A percentile compares a stretch with the other conserved stretches of the same genome.
These are phyloP conservation scores for Xeromyces bisporus DNA, from an alignment of 495 filamentous ascomycete genomes.

Conservation along the genomic window DNA sequence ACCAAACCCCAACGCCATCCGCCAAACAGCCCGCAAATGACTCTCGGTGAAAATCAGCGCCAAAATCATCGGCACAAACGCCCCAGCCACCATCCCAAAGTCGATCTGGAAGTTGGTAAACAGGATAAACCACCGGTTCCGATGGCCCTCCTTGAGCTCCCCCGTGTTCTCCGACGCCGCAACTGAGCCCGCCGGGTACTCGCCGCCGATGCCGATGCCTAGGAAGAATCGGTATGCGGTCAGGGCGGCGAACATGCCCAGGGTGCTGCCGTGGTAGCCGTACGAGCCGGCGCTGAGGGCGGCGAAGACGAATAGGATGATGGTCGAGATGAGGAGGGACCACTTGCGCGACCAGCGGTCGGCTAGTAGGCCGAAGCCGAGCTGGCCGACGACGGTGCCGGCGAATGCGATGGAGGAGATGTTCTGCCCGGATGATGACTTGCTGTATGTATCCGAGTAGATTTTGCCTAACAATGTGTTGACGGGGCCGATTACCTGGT, in stretches of 20 bases:
- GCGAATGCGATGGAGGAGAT: slow-evolving; percentile 72
- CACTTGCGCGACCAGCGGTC: slow-evolving; percentile 75
- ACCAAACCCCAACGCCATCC: slow-evolving; percentile 59
- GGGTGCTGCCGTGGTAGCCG: slow-evolving; percentile 40
- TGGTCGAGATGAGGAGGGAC: slow-evolving; percentile 61
- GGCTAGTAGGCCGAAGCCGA: slow-evolving; percentile 64
- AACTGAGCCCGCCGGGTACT: slow-evolving; percentile 82
- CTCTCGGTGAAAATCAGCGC: slow-evolving; percentile 49
- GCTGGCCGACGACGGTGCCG: slow-evolving; percentile 71
- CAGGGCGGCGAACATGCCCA: slow-evolving; percentile 64
- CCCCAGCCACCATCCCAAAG: slow-evolving; percentile 56
- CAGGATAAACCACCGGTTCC: slow-evolving; percentile 83
- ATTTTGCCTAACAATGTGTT: slow-evolving; percentile 49
- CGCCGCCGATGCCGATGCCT: slow-evolving; percentile 48
- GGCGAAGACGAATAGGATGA: slow-evolving; percentile 71
- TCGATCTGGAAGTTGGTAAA: slow-evolving; percentile 89
- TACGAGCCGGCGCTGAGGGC: slow-evolving; percentile 65
- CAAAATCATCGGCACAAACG: slow-evolving; percentile 57
- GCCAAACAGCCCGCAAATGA: slow-evolving; percentile 61
- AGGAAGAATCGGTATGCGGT: slow-evolving; percentile 74
- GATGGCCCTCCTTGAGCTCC: slow-evolving; percentile 59
- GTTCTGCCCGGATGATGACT: slow-evolving; percentile 49
- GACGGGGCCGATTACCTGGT: slow-evolving; percentile 65
- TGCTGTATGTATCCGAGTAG: slow-evolving; percentile 45
- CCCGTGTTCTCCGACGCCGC: slow-evolving; percentile 70